Evolutionary conservation across 768 basidiomycete species (phyloP).

Genomic region (Tephrocybe sp.): DNA sequence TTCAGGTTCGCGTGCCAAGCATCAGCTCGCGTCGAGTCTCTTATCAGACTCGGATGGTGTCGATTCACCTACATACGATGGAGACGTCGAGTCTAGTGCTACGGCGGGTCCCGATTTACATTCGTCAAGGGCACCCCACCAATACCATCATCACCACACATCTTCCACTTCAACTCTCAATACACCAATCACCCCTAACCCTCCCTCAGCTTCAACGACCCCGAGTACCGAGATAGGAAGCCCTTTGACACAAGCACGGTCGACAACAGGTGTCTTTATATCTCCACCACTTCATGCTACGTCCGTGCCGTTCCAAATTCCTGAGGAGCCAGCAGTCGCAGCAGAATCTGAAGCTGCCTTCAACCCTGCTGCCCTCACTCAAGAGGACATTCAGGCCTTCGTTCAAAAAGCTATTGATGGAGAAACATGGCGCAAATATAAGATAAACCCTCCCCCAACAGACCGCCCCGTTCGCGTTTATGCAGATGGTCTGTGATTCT

Average conservation of each 20-base stretch:
- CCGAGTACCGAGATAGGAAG: slow-evolving; percentile 23
- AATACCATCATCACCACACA: slow-evolving; percentile 37
- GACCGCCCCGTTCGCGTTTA: slow-evolving; percentile 86
- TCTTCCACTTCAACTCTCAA: slow-evolving; percentile 56
- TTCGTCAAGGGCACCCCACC: slow-evolving; percentile 25
- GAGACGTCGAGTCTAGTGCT: slow-evolving; percentile 80
- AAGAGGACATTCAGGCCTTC: slow-evolving; percentile 78
- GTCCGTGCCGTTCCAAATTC: slow-evolving; percentile 24
- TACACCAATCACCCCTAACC: slow-evolving; percentile 34
- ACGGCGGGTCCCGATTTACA: slow-evolving; percentile 51
- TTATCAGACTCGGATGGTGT: slow-evolving; percentile 71
- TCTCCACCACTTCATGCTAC: slow-evolving; percentile 28
- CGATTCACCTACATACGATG: slow-evolving; percentile 88
- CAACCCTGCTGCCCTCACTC: slow-evolving; percentile 64
- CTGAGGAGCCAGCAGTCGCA: slow-evolving; percentile 42
- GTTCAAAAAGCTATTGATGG: slow-evolving; percentile 76
- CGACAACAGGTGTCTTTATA: slow-evolving; percentile 28
- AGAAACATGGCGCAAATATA: slow-evolving; percentile 63
- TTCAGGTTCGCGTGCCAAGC: slow-evolving; percentile 32
- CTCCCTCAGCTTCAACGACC: slow-evolving; percentile 22
- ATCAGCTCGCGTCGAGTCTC: slow-evolving; percentile 54
- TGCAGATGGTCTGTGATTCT: slow-evolving; percentile 72
- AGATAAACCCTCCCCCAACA: slow-evolving; percentile 79
- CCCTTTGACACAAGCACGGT: slow-evolving; percentile 20
- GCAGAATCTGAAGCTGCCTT: slow-evolving; percentile 39